Evolutionary conservation across 2,329 filamentous ascomycete species (phyloP).

Genomic region (Fusarium xyrophilum): DNA sequence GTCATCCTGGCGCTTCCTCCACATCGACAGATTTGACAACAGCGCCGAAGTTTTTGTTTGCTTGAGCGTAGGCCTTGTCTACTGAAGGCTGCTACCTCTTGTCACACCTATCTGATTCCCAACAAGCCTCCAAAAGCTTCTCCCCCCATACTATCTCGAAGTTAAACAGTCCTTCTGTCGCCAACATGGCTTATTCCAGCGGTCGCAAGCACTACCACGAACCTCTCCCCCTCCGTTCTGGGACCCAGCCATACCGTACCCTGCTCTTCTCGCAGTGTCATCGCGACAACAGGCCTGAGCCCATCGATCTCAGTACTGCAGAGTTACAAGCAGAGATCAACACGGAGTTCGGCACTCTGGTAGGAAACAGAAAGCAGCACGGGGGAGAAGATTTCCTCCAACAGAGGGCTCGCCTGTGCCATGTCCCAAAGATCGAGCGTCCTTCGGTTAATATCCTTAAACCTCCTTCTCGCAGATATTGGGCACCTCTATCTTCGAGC

Average conservation of each 20-base stretch:
- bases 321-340: neutral
- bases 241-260: neutral
- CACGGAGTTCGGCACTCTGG: neutral
- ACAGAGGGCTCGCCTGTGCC: neutral
- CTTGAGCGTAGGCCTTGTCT: neutral
- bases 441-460: neutral
- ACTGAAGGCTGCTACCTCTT: neutral
- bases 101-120: neutral
- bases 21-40: neutral
- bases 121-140: neutral
- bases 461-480: neutral
- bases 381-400: neutral
- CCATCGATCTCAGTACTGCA: neutral
- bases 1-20: neutral
- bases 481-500: neutral
- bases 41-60: neutral
- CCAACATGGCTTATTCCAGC: neutral
- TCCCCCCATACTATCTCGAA: no score
- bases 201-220: neutral
- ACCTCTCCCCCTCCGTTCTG: conserved; percentile 16
- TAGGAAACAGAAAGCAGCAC: neutral
- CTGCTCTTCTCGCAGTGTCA: neutral
- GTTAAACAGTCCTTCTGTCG: neutral
- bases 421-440: neutral
- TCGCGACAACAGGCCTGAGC: neutral